Conservation (phyloP, 2,329 filamentous ascomycete species). For the Claviceps purpurea region DNA sequence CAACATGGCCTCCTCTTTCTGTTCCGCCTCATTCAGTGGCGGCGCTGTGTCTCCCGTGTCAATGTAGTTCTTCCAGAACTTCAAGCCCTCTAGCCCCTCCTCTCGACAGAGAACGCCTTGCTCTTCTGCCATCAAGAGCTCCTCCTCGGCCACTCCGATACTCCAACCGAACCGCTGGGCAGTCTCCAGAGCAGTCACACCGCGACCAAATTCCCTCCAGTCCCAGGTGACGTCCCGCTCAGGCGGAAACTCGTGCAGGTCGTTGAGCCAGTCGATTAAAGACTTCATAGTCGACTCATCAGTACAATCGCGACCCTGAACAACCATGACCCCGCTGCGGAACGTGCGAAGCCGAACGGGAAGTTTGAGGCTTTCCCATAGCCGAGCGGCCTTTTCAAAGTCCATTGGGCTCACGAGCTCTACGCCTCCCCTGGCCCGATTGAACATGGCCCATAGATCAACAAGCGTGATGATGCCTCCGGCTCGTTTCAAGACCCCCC, state of each 20-base stretch:
- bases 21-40: constrained; percentile 14
- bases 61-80: constrained; percentile 81
- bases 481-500: constrained; percentile 62
- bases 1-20: constrained; percentile 28
- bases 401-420: constrained; percentile 86
- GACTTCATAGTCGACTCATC: constrained; percentile 79
- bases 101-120: constrained; percentile 77
- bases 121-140: constrained; percentile 95
- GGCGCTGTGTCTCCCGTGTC: constrained; percentile 28
- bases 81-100: constrained; percentile 77
- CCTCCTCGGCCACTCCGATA: constrained; percentile 86
- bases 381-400: constrained; percentile 74
- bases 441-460: constrained; percentile 90
- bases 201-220: constrained; percentile 63
- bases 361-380: constrained; percentile 80
- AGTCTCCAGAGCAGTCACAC: constrained; percentile 78
- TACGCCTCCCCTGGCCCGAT: constrained; percentile 81
- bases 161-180: constrained; percentile 94
- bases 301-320: constrained; percentile 75
- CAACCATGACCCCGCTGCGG: constrained; percentile 86
- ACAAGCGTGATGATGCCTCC: constrained; percentile 84
- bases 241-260: constrained; percentile 53
- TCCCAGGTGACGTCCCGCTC: constrained; percentile 59
- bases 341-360: constrained; percentile 81
- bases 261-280: constrained; percentile 63